Conservation (phyloP, 1,284 basidiomycete species). For the Anthracocystis walkeri region DNA sequence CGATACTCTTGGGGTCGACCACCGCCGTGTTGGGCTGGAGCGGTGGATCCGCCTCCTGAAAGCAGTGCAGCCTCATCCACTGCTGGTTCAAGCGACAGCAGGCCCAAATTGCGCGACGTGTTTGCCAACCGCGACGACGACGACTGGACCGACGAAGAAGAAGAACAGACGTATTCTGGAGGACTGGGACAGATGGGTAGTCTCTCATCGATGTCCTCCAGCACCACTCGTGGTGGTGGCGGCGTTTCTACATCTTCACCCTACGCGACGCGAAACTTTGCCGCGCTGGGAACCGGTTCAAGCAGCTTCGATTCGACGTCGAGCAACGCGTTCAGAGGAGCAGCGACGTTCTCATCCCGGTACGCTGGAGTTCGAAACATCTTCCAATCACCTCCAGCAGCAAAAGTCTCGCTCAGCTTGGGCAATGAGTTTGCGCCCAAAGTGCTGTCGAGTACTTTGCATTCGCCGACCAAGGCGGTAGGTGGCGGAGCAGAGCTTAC, state of each 20-base stretch:
- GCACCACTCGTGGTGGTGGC: neutral
- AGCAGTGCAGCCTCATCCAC: neutral
- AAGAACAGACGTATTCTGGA: constrained; percentile 56
- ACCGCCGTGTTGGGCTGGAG: constrained; percentile 62
- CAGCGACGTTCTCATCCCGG: constrained; percentile 30
- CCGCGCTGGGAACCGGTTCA: constrained; percentile 18
- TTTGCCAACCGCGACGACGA: constrained; percentile 58
- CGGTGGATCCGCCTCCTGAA: constrained; percentile 52
- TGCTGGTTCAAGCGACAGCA: neutral
- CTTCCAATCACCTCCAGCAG: constrained; percentile 36
- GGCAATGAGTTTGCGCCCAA: constrained; percentile 57
- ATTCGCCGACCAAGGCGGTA: constrained; percentile 19
- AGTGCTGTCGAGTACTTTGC: constrained; percentile 34
- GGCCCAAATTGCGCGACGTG: constrained; percentile 58
- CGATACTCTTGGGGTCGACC: constrained; percentile 63
- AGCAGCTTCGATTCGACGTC: constrained; percentile 2
- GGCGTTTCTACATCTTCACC: constrained; percentile 16
- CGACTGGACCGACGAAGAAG: constrained; percentile 64
- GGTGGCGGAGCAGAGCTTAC: neutral
- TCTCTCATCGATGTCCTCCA: constrained; percentile 19
- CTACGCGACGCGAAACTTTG: constrained; percentile 39
- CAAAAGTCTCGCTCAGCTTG: constrained; percentile 36
- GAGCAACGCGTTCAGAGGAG: constrained; percentile 18
- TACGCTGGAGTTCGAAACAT: constrained; percentile 55
- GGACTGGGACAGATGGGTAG: constrained; percentile 61